Conservation (phyloP, 2,329 filamentous ascomycete species). For the Lachnellula occidentalis region DNA sequence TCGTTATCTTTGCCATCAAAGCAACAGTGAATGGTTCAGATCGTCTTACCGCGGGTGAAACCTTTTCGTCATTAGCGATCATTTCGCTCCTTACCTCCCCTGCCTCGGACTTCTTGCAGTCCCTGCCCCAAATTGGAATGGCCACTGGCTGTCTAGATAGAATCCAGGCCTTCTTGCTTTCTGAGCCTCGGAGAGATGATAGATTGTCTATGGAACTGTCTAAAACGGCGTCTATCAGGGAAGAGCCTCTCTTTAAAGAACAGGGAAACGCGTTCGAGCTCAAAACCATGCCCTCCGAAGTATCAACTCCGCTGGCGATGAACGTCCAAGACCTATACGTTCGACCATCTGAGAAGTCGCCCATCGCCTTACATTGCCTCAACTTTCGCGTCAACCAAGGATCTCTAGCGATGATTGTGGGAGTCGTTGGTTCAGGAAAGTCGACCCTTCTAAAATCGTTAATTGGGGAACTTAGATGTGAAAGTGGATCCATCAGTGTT, state of each 20-base stretch:
- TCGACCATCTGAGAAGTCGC: neutral
- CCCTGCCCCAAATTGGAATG: slow-evolving; percentile 12
- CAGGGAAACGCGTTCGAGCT: neutral
- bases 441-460: slow-evolving; percentile 24
- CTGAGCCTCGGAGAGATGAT: slow-evolving; percentile 2
- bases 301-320: neutral
- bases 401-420: slow-evolving; percentile 25
- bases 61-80: slow-evolving; percentile 15
- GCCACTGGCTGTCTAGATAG: slow-evolving; percentile 11
- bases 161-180: slow-evolving; percentile 13
- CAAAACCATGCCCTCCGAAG: neutral
- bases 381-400: slow-evolving; percentile 4
- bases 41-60: slow-evolving; percentile 5
- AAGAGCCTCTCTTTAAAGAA: neutral
- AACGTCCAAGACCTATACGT: neutral
- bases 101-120: slow-evolving; percentile 8
- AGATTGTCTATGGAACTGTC: neutral
- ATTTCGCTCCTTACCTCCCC: slow-evolving; percentile 14
- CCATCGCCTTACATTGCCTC: slow-evolving; percentile 4
- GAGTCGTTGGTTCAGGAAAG: slow-evolving; percentile 31
- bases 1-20: slow-evolving; percentile 15
- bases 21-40: slow-evolving; percentile 5
- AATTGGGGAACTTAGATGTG: slow-evolving; percentile 19
- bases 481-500: slow-evolving; percentile 4
- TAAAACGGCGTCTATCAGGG: neutral